phyloP scores from a whole-genome alignment of 1,284 basidiomycete genomes.

The Cryptococcus amylolentus region DNA sequence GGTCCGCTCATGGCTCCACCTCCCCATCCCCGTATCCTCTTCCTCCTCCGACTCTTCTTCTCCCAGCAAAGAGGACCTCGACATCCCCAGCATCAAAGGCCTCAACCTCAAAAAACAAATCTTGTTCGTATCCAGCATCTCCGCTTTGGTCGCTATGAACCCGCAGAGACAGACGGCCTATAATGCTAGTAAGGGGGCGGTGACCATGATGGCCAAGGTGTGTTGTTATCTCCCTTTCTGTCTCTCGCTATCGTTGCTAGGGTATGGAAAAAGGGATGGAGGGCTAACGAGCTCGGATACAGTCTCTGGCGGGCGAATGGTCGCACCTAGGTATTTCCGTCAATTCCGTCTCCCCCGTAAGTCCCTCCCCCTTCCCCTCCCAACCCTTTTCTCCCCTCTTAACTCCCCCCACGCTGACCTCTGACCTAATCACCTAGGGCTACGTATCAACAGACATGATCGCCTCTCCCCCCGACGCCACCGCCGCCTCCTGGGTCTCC shows the following conservation, averaged over 20 bases:
- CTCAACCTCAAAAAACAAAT: conserved; percentile 43
- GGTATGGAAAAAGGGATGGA: background rate
- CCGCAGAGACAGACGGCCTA: conserved; percentile 48
- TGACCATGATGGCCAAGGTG: conserved; percentile 46
- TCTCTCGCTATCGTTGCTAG: background rate
- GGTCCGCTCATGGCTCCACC: conserved; percentile 38
- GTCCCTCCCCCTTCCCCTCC: too few relatives aligned
- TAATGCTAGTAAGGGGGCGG: conserved; percentile 46
- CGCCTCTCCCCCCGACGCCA: conserved; percentile 28
- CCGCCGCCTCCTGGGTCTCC: conserved; percentile 23
- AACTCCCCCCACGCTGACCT: background rate
- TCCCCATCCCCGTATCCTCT: conserved; percentile 19
- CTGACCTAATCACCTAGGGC: conserved; percentile 23
- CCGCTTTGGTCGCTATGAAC: conserved; percentile 44
- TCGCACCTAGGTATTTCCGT: conserved; percentile 42
- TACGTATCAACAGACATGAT: conserved; percentile 51
- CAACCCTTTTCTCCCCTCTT: background rate
- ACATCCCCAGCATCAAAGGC: conserved; percentile 3
- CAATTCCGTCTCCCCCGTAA: conserved; percentile 46
- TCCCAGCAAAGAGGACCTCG: background rate
- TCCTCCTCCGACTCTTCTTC: background rate
- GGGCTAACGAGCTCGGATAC: background rate
- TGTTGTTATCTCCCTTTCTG: conserved; percentile 1
- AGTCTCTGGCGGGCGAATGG: conserved; percentile 49
- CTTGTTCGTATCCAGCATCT: conserved; percentile 48